Evolutionary conservation across 257 asterid genomes (phyloP).

Genomic region (Parsonsia alboflavescens): DNA sequence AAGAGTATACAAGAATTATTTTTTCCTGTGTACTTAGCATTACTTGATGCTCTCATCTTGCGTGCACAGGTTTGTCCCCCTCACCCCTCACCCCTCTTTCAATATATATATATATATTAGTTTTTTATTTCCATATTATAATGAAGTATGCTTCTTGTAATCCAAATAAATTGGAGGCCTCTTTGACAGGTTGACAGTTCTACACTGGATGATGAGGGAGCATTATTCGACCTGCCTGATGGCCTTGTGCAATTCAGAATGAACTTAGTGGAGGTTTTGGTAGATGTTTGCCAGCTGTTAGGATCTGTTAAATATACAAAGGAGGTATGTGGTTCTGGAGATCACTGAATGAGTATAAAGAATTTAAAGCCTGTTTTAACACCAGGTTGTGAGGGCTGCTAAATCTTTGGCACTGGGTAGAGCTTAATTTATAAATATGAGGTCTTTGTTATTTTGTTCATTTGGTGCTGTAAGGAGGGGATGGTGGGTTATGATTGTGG

Average conservation of each 20-base stretch:
- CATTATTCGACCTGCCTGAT: constrained; percentile 59
- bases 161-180: not conserved
- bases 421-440: not conserved
- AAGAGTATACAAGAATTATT: constrained; percentile 45
- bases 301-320: constrained; percentile 56
- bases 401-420: not conserved
- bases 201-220: constrained; percentile 47
- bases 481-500: not conserved
- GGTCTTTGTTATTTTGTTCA: not conserved
- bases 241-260: constrained; percentile 76
- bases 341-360: not conserved
- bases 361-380: not conserved
- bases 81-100: no score
- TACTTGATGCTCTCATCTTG: constrained; percentile 68
- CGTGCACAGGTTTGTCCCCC: constrained; percentile 62
- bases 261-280: constrained; percentile 72
- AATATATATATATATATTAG: no score
- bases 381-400: not conserved
- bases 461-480: not conserved
- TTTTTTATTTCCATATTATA: not conserved
- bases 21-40: constrained; percentile 60
- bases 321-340: constrained; percentile 40
- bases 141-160: not conserved
- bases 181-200: constrained; percentile 62
- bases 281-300: constrained; percentile 69